Percentiles rank a stretch among this genome's conserved stretches.
Evolutionary conservation across 495 filamentous ascomycete genomes (phyloP).

Genomic region (Podospora sp.): DNA sequence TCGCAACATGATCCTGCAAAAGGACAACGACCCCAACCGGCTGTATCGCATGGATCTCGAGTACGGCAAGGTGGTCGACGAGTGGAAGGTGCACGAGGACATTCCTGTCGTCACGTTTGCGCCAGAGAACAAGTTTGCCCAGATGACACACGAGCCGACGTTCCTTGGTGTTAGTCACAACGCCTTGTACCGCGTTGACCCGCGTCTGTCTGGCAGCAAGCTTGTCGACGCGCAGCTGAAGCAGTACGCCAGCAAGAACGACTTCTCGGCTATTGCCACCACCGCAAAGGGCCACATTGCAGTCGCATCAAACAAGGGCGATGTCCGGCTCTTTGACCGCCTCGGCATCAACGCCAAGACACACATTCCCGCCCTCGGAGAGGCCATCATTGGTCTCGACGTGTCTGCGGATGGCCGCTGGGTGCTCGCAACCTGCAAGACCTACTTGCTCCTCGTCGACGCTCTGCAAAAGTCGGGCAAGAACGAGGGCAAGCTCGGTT

Average conservation of each 20-base stretch:
- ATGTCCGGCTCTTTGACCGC: slow-evolving; percentile 94
- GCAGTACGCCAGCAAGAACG: slow-evolving; percentile 94
- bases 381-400: slow-evolving; percentile 92
- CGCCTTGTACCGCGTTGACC: slow-evolving; percentile 91
- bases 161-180: slow-evolving; percentile 92
- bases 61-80: slow-evolving; percentile 97
- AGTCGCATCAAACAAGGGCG: slow-evolving; percentile 95
- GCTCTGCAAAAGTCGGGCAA: slow-evolving; percentile 88
- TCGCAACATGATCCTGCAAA: slow-evolving; percentile 89
- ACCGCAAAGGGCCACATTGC: slow-evolving; percentile 96
- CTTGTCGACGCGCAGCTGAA: slow-evolving; percentile 91
- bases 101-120: slow-evolving; percentile 88
- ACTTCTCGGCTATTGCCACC: slow-evolving; percentile 90
- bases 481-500: slow-evolving; percentile 96
- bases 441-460: slow-evolving; percentile 92
- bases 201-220: slow-evolving; percentile 86
- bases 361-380: slow-evolving; percentile 91
- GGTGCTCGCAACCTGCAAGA: slow-evolving; percentile 92
- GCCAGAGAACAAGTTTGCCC: slow-evolving; percentile 96
- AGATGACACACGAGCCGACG: slow-evolving; percentile 94
- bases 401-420: slow-evolving; percentile 93
- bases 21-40: slow-evolving; percentile 79
- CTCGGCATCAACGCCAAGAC: slow-evolving; percentile 98
- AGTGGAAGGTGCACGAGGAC: slow-evolving; percentile 99
- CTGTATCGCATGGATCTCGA: slow-evolving; percentile 98